Percentiles rank a stretch among this genome's conserved stretches.
These are phyloP conservation scores for Byssothecium circinans DNA, from an alignment of 2,329 filamentous ascomycete genomes.

Conservation along the genomic window DNA sequence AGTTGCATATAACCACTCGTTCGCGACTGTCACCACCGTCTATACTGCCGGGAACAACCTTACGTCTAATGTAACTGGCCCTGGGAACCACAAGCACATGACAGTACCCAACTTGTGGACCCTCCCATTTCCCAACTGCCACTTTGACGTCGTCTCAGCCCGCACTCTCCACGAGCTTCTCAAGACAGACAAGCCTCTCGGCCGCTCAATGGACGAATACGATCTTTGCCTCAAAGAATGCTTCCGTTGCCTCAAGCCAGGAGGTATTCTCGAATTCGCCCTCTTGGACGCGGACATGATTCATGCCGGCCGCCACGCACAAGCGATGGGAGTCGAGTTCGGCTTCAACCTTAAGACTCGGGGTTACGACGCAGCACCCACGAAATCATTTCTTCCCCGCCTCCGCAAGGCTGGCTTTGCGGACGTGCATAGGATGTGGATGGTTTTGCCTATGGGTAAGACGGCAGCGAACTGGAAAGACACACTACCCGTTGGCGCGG, in stretches of 20 bases:
- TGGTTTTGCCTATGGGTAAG: slow-evolving; percentile 80
- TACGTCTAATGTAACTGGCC: slow-evolving; percentile 64
- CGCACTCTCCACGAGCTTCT: slow-evolving; percentile 83
- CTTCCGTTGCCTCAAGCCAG: slow-evolving; percentile 87
- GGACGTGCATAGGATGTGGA: slow-evolving; percentile 82
- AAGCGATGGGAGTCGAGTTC: slow-evolving; percentile 88
- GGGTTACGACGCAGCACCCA: slow-evolving; percentile 85
- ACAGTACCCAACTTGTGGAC: slow-evolving; percentile 75
- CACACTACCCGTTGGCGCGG: slow-evolving; percentile 38
- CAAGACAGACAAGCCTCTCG: slow-evolving; percentile 62
- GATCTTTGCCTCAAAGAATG: slow-evolving; percentile 83
- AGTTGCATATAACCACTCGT: slow-evolving; percentile 80
- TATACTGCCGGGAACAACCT: slow-evolving; percentile 57
- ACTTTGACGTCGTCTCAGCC: slow-evolving; percentile 91
- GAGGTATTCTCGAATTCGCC: slow-evolving; percentile 88
- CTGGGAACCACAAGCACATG: slow-evolving; percentile 82
- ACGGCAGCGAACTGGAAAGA: slow-evolving; percentile 44
- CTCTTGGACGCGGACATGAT: slow-evolving; percentile 89
- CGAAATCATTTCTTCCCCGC: slow-evolving; percentile 76
- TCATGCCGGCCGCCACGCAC: slow-evolving; percentile 75
- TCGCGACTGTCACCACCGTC: slow-evolving; percentile 85
- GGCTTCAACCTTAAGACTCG: slow-evolving; percentile 84
- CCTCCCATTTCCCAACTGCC: slow-evolving; percentile 80
- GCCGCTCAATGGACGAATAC: slow-evolving; percentile 71
- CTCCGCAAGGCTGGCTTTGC: slow-evolving; percentile 75